Evolutionary conservation across 306 rosid species (phyloP), one percentile per base, ranked within the genome.

Genomic region (Cucurbita maxima): DNA sequence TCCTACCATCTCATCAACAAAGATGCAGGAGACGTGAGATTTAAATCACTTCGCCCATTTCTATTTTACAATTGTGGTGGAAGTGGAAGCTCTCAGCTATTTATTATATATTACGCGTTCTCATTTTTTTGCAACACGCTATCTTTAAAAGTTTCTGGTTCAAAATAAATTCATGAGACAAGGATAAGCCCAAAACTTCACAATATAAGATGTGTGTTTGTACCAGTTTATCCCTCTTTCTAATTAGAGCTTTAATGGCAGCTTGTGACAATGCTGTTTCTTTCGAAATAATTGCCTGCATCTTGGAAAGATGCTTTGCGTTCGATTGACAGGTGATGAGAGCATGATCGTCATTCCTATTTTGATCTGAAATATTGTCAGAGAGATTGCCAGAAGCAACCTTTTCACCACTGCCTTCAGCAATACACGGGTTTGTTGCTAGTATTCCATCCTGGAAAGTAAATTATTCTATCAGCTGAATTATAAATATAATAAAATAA

Each of bases 211-310:
- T 22, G 20, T 45, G 22, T 44, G 15, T 51, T 5, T 53, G 58
- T 88, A 90, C 96, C 94, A 88, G 87, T n/a, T 81, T 77, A 78
- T 81, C 80, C 81, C 88, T 88, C 85, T 78, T 85, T 56, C 79
- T 76, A 34, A 72, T 81, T 75, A 88, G 81, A 78, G 85, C 76
- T 62, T 82, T 71, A 72, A 88, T 71, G 45, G 94, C 91, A 76
- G 90, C 79, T 76, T 72, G 75, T 54, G 89, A 83, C 72, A 88
- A 73, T 67, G 63, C 56, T 64, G 79, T 66, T 69, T 82, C 84
- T 82, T 83, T 85, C 16, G 86, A 85, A 76, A 77, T 38, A 70
- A 75, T 67, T 79, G 8, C 43, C 51, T 78, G 87, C 67, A 71
- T 54, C 76, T 83, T 82, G 69, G 84, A 44, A 61, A 62, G 71